Base-by-base conservation (phyloP, 495 filamentous ascomycete genomes). In the Lasiosphaeris hirsuta region DNA sequence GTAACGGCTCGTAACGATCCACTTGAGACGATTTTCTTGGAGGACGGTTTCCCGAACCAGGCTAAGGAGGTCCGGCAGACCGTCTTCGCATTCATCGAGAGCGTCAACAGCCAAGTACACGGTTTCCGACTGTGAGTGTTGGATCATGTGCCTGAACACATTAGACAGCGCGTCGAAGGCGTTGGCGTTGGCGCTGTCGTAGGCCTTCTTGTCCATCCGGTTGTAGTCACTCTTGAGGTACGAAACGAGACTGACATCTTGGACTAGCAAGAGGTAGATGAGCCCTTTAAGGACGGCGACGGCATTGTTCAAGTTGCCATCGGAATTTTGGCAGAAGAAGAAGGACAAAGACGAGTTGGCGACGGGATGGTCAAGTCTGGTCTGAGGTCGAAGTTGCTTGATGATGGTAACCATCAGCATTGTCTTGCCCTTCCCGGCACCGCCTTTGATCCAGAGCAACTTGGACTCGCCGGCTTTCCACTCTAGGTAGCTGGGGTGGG, bases 371-470 rank as follows among this genome's bases (percentile, higher is more conserved):
- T 9, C 14, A 30, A 10, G 45, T 35, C 14, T 11, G 45, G 18
- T 49, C 14, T 30, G 45, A 30, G 18, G 11, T 49, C 34, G 19
- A 33, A 49, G 45, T 18, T 49, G 19, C 18, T 49, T 33, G 45
- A 30, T 49, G 17, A 49, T 49, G 14, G 19, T 35, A 49, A 7
- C 14, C 14, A 49, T 34, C 19, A 49, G 45, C 45, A 49, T 49
- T 3, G 45, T 49, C 45, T 49, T 49, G 45, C 45, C 45, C 45
- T 49, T 49, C 3, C 45, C 19, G 45, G 45, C 45, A 35, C 3
- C 45, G 45, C 45, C 45, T 3, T 49, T 23, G 45, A 49, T 49
- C 45, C 45, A 49, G 19, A 49, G 45, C 45, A 49, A 18, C 30
- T 15, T 9, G 6, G 19, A 34, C 34, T 49, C 45, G 17, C 30